phyloP scores from a whole-genome alignment of 2,329 filamentous ascomycete genomes.

The Pseudogymnoascus sp. region DNA sequence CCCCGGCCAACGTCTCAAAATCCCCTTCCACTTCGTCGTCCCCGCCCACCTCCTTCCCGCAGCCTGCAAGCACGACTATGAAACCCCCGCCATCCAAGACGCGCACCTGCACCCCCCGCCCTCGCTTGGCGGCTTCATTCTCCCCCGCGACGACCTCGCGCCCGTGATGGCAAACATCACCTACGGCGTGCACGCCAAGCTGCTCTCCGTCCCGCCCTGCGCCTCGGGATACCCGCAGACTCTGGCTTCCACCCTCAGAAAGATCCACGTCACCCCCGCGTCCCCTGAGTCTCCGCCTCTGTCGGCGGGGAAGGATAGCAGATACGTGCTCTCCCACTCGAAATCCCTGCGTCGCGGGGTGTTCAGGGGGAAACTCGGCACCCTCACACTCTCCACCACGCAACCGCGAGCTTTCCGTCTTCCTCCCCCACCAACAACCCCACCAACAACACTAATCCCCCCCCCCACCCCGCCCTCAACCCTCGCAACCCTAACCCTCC shows the following conservation, averaged over 20 bases:
- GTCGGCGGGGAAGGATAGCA: conserved; percentile 16
- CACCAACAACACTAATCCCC: not conserved
- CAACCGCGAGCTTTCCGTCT: conserved; percentile 25
- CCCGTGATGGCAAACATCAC: conserved; percentile 25
- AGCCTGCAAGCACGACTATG: conserved; percentile 20
- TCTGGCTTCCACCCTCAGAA: conserved; percentile 9
- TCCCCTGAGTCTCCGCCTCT: conserved; percentile 24
- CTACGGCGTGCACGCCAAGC: conserved; percentile 23
- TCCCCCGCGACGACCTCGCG: conserved; percentile 23
- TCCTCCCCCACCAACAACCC: conserved; percentile 4
- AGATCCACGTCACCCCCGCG: conserved; percentile 23
- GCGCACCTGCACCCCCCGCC: conserved; percentile 26
- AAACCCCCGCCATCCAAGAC: conserved; percentile 18
- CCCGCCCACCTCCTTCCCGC: conserved; percentile 25
- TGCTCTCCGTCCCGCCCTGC: conserved; percentile 13
- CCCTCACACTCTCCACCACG: conserved; percentile 24
- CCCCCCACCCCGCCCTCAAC: conserved; percentile 15
- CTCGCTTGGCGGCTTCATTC: conserved; percentile 19
- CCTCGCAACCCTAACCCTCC: conserved; percentile 24
- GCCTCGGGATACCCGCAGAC: not conserved
- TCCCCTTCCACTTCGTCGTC: conserved; percentile 28
- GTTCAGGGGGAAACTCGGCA: conserved; percentile 28
- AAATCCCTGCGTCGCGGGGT: conserved; percentile 26
- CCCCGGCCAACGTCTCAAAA: conserved; percentile 23
- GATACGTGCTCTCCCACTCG: conserved; percentile 21